A percentile compares a stretch with the other conserved stretches of the same genome.
These are phyloP conservation scores for Fraxinus sp. DNA, from an alignment of 305 asterid species.

Conservation along the genomic window DNA sequence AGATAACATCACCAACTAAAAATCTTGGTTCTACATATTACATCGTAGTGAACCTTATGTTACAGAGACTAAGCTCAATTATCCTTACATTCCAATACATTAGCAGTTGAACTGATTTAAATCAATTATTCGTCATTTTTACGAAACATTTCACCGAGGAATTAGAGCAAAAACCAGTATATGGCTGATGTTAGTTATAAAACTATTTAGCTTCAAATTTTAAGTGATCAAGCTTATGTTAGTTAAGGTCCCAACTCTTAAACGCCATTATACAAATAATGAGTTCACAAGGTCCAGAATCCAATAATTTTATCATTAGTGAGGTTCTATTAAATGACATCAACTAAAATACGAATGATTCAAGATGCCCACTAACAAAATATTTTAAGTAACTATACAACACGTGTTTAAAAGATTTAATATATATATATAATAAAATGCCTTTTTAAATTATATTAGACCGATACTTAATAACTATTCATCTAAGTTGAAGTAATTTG, in stretches of 20 bases:
- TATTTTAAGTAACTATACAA: not conserved
- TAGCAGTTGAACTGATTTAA: not conserved
- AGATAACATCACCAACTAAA: not conserved
- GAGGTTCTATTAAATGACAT: not conserved
- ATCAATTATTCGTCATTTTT: not conserved
- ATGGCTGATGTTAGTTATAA: not conserved
- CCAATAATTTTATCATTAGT: not conserved
- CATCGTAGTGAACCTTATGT: not conserved
- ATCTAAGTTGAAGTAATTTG: not conserved
- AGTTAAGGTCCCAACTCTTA: not conserved
- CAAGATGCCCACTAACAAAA: not conserved
- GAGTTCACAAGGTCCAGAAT: not conserved
- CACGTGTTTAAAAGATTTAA: not conserved
- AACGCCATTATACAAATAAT: not conserved
- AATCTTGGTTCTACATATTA: not conserved
- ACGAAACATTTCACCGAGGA: not conserved
- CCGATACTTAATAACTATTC: not conserved
- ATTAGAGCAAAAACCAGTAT: not conserved
- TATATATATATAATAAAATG: too few species aligned
- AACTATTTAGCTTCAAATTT: not conserved
- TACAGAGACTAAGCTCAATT: conserved; percentile 26
- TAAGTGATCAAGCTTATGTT: not conserved
- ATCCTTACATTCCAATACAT: conserved; percentile 32
- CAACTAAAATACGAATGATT: not conserved
- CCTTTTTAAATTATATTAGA: not conserved